Percentiles rank a stretch among this genome's conserved stretches.
These are phyloP conservation scores for barley (Hordeum vulgare) DNA, from an alignment of 176 grass and related monocot genomes.

Conservation along the genomic window MorexV3_pseudomolecules_assembly NC_058519.1:646756561-646757060, in stretches of 20 bases:
- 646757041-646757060: not conserved
- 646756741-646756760: no score
- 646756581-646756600: no score
- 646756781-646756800: not conserved
- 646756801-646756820: not conserved
- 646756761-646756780: no score
- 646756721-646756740: no score
- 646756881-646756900: not conserved
- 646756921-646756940: not conserved
- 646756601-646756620: no score
- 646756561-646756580: no score
- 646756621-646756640: no score
- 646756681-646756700: no score
- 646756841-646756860: not conserved
- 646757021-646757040: conserved; percentile 37
- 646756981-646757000: no score
- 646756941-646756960: not conserved
- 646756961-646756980: not conserved
- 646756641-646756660: no score
- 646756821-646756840: not conserved
- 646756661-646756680: no score
- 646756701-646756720: no score
- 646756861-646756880: not conserved
- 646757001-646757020: not conserved
- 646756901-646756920: not conserved